These are phyloP conservation scores for Saccharomycopsis crataegensis DNA, from an alignment of 1,139 yeast genomes.

Conservation along the genomic window DNA sequence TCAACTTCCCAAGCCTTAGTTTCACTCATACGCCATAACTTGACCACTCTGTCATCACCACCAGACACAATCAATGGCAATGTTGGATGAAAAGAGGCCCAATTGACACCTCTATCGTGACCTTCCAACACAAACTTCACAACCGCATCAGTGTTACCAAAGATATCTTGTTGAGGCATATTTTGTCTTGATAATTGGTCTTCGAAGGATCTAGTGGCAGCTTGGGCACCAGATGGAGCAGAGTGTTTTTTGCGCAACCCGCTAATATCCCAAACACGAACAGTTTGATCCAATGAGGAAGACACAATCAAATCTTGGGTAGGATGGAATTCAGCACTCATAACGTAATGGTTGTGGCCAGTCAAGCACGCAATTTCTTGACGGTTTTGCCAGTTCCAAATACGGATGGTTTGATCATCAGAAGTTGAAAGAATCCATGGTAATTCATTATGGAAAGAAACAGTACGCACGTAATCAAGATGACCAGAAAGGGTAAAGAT, in stretches of 20 bases:
- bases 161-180: conserved; percentile 76
- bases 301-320: conserved; percentile 90
- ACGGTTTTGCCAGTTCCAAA: conserved; percentile 99
- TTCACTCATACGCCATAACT: conserved; percentile 97
- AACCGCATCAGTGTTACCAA: conserved; percentile 89
- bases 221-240: conserved; percentile 47
- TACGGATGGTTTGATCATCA: conserved; percentile 96
- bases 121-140: conserved; percentile 97
- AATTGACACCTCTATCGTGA: conserved; percentile 96
- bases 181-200: conserved; percentile 61
- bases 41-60: conserved; percentile 92
- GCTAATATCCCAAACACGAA: conserved; percentile 96
- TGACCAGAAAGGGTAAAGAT: conserved; percentile 89
- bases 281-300: conserved; percentile 97
- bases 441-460: conserved; percentile 88
- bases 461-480: conserved; percentile 91
- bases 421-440: conserved; percentile 97
- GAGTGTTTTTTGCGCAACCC: conserved; percentile 94
- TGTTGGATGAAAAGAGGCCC: conserved; percentile 98
- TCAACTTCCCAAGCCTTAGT: conserved; percentile 99
- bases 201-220: conserved; percentile 52
- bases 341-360: conserved; percentile 97
- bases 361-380: conserved; percentile 96
- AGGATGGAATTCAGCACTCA: conserved; percentile 98
- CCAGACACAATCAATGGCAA: conserved; percentile 92